Evolutionary conservation across 345 rosid species (phyloP).

Genomic region (Pistacia vera): DNA sequence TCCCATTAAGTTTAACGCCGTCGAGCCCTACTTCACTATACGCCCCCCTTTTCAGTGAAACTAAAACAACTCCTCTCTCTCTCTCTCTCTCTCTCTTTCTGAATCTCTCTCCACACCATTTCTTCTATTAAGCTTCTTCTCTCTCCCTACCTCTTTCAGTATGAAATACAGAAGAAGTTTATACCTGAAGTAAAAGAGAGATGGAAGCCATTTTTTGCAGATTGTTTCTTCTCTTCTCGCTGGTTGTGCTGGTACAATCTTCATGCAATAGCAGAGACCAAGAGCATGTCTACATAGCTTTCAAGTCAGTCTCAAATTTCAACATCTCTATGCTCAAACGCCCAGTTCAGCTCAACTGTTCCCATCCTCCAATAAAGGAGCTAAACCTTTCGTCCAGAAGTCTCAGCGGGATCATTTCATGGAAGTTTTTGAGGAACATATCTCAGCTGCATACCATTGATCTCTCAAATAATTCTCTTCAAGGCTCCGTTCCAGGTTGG

Average conservation of each 20-base stretch:
- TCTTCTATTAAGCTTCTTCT: not conserved
- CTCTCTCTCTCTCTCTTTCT: constrained; percentile 7
- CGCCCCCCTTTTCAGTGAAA: not conserved
- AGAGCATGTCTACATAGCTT: constrained; percentile 53
- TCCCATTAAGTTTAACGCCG: constrained; percentile 16
- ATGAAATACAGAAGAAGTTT: constrained; percentile 26
- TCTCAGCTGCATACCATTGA: constrained; percentile 55
- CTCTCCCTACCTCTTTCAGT: not conserved
- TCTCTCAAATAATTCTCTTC: constrained; percentile 72
- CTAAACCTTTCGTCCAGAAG: constrained; percentile 59
- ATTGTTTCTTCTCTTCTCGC: constrained; percentile 37
- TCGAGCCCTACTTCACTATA: constrained; percentile 18
- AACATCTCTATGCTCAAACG: constrained; percentile 54
- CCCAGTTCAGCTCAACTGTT: constrained; percentile 41
- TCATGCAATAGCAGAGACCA: constrained; percentile 44
- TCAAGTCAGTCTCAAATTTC: constrained; percentile 69
- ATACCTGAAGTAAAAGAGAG: constrained; percentile 14
- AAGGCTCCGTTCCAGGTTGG: constrained; percentile 73
- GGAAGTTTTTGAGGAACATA: constrained; percentile 58
- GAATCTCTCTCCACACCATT: not conserved
- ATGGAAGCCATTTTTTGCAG: constrained; percentile 32
- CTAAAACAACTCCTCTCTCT: constrained; percentile 15
- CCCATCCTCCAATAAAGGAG: constrained; percentile 32
- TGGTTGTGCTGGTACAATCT: constrained; percentile 50
- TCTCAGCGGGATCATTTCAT: constrained; percentile 68